A percentile compares a stretch with the other conserved stretches of the same genome.
Conservation (phyloP, 164 flowering plant species). For the Annona squamosa region DNA sequence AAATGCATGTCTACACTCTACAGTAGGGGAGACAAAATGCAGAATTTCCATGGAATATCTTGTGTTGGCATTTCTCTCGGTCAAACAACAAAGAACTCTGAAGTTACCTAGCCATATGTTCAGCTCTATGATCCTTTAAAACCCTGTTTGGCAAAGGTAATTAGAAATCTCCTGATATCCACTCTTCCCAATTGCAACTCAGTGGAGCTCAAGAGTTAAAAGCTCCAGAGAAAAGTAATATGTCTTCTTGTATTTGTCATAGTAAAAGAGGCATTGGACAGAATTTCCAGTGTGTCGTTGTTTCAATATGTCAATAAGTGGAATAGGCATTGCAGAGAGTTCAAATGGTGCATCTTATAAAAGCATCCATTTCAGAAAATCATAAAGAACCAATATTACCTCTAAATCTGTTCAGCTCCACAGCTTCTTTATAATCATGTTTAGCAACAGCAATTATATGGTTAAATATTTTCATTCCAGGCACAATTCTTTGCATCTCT, state of each 20-base stretch:
- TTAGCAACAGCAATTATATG: constrained; percentile 13
- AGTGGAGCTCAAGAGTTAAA: not conserved
- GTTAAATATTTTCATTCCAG: constrained; percentile 32
- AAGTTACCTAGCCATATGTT: too few species aligned
- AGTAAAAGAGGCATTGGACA: too few species aligned
- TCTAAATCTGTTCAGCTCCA: constrained; percentile 12
- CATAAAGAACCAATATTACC: constrained; percentile 20
- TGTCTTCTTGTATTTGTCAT: not conserved
- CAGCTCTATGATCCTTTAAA: too few species aligned
- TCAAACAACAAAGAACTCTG: too few species aligned
- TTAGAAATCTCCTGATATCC: not conserved
- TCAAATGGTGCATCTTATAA: too few species aligned
- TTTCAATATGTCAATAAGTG: too few species aligned
- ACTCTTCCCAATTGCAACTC: not conserved
- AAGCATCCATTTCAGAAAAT: not conserved
- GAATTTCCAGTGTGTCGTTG: not conserved
- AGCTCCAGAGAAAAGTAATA: not conserved
- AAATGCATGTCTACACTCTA: not conserved
- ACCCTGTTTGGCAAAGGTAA: too few species aligned
- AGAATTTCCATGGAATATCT: too few species aligned
- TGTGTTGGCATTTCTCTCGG: too few species aligned
- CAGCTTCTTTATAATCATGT: constrained; percentile 3
- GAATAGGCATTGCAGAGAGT: not conserved
- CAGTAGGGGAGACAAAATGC: not conserved
- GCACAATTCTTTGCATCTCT: not conserved